Conservation (phyloP, 257 asterid genomes). For the Solanum chaucha region DNA sequence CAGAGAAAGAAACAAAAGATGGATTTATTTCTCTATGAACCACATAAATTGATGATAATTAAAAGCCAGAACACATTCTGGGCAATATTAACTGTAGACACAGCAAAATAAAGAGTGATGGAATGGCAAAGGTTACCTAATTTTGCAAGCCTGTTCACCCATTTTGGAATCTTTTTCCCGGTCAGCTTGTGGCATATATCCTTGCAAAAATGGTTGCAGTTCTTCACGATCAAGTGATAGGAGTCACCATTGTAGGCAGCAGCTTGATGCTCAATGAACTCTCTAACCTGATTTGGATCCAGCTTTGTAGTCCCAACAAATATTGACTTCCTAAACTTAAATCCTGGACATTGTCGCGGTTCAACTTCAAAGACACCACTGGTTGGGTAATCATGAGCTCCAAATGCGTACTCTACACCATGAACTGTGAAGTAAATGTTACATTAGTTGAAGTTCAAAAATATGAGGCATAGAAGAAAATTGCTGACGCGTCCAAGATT, state of each 20-base stretch:
- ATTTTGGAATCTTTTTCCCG: constrained; percentile 70
- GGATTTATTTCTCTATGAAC: background rate
- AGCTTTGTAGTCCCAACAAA: constrained; percentile 62
- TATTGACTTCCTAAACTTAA: constrained; percentile 78
- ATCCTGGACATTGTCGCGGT: constrained; percentile 91
- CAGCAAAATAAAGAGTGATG: background rate
- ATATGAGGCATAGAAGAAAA: background rate
- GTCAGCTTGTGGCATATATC: constrained; percentile 76
- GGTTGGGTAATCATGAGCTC: constrained; percentile 79
- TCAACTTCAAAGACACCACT: constrained; percentile 97
- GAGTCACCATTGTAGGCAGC: constrained; percentile 77
- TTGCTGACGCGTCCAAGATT: background rate
- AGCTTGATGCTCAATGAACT: constrained; percentile 76
- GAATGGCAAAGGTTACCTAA: constrained; percentile 42
- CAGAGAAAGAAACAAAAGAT: background rate
- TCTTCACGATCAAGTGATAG: constrained; percentile 83
- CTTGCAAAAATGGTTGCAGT: constrained; percentile 93
- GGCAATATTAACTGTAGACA: background rate
- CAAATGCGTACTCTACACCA: constrained; percentile 90
- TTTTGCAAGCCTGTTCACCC: constrained; percentile 95
- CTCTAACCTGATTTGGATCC: constrained; percentile 58
- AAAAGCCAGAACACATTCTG: background rate
- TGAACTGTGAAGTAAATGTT: constrained; percentile 41
- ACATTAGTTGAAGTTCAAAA: background rate
- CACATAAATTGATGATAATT: background rate